Base-by-base conservation (phyloP, 2,329 filamentous ascomycete genomes). In the Lasiodiplodia citricola region DNA sequence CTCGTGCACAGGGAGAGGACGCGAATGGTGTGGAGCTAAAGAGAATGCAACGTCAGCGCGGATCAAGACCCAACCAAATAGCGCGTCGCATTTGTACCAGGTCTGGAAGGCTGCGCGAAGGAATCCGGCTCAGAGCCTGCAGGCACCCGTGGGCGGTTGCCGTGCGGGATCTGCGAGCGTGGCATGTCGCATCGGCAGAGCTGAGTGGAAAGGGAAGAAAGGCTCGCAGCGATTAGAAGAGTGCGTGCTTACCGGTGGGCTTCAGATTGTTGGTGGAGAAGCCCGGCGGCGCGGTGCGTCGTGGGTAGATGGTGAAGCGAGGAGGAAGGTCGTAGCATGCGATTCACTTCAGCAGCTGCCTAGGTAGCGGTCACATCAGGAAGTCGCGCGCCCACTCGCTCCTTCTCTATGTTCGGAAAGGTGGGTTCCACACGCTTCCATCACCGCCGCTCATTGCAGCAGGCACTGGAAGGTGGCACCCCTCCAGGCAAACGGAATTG, bases 131-230 rank as follows among this genome's bases (percentile, higher is more conserved):
- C 66, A 7, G 38, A 47, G 38, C 66, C 66, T 23, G 57, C 50
- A 62, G 66, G 57, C 50, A 68, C 66, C 35, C 66, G 66, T 8
- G 56, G 66, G 18, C 66, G 56, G 10, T 68, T 68, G 23, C 66
- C 66, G 8, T 68, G 66, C 5, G 66, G 66, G 37, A 68, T 68
- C 6, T 31, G 7, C 6, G 66, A 54, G 23, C 56, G 44, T 35
- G 66, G 57, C 66, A 68, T 68, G 16, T 52, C 28, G 60, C 44
- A 47, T 64, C 47, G 52, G 47, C 18, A 51, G 28, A 28, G 13
- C 18, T 5, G 14, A 37, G 47, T n/a, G 31, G 37, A 18, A 52
- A 28, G 28, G 28, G 25, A n/a, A 10, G 23, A 11, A 44, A 41
- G 35, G 3, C 18, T 21, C 11, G 21, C 3, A 51, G 10, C 3